Evolutionary conservation across 73 alveolate species (phyloP).

Genomic region (Urostyla sp.): DNA sequence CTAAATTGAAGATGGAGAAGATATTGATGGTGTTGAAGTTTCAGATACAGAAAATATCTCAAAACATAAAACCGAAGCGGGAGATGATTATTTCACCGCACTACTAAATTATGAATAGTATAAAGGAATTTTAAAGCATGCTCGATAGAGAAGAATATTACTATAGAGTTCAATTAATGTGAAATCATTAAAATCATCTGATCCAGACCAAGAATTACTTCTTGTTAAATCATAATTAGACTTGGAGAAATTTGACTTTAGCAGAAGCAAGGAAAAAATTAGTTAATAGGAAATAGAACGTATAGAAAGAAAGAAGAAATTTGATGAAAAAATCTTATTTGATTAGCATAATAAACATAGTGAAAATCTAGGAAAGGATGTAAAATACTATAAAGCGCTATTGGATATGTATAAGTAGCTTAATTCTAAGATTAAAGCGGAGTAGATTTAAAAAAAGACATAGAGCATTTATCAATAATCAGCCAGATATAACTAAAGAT

Average conservation of each 20-base stretch:
- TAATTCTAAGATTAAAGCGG: constrained; percentile 4
- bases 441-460: background rate
- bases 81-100: constrained; percentile 27
- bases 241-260: background rate
- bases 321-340: background rate
- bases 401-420: constrained; percentile 14
- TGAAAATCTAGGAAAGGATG: background rate
- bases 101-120: constrained; percentile 7
- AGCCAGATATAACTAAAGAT: background rate
- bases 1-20: constrained; percentile 32
- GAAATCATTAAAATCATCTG: background rate
- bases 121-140: constrained; percentile 20
- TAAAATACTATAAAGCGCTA: background rate
- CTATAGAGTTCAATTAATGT: background rate
- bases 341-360: background rate
- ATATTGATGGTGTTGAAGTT: constrained; percentile 51
- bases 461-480: background rate
- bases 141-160: constrained; percentile 15
- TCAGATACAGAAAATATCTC: constrained; percentile 39
- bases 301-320: constrained; percentile 1
- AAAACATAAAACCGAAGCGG: background rate
- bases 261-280: constrained; percentile 8
- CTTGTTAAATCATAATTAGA: background rate
- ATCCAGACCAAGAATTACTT: constrained; percentile 1
- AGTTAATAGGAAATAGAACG: constrained; percentile 7